Conservation (phyloP, 2,329 filamentous ascomycete genomes). For the Davidsoniella eucalypti region DNA sequence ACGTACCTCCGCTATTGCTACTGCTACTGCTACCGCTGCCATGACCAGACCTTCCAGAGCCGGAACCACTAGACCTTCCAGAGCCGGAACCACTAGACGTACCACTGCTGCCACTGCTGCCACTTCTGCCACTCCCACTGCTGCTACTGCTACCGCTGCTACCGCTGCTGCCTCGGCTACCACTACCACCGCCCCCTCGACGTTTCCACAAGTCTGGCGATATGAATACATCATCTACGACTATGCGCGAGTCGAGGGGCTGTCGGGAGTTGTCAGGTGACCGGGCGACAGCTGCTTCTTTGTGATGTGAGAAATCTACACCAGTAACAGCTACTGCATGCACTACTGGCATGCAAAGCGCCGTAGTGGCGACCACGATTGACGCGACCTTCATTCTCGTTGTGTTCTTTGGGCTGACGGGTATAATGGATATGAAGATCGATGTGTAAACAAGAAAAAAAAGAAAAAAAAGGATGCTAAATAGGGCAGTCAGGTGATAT, state of each 20-base stretch:
- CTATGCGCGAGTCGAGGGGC: neutral
- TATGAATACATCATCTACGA: neutral
- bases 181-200: constrained; percentile 41
- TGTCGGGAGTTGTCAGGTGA: neutral
- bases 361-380: no score
- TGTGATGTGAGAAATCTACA: no score
- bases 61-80: neutral
- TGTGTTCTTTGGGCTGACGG: no score
- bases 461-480: no score
- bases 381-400: no score
- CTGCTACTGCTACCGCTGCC: neutral
- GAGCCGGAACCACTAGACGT: neutral
- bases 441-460: no score
- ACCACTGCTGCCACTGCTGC: neutral
- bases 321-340: no score
- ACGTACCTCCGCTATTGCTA: neutral
- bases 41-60: neutral
- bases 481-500: no score
- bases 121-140: constrained; percentile 9
- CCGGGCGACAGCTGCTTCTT: neutral
- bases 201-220: constrained; percentile 33
- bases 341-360: no score
- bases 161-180: constrained; percentile 27
- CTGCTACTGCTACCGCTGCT: constrained; percentile 15
- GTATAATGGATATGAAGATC: no score